phyloP scores from a whole-genome alignment of 768 basidiomycete species.

The Cantharellus anzutake region DNA sequence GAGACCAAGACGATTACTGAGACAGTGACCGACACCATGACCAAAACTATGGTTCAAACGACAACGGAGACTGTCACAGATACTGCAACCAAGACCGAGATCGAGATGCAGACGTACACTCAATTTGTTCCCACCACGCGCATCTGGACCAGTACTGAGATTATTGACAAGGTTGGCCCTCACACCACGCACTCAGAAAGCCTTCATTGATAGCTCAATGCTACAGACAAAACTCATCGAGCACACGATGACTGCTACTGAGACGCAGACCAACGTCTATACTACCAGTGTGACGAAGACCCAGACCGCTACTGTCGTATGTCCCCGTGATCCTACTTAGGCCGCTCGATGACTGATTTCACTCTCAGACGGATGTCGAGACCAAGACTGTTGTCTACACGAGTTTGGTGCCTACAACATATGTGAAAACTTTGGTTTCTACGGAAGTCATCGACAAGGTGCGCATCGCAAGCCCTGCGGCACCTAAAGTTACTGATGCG shows the following conservation, averaged over 20 bases:
- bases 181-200: background rate
- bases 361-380: conserved; percentile 13
- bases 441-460: conserved; percentile 35
- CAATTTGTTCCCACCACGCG: conserved; percentile 39
- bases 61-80: background rate
- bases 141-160: conserved; percentile 47
- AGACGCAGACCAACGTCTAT: conserved; percentile 30
- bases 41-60: conserved; percentile 16
- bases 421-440: conserved; percentile 32
- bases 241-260: conserved; percentile 42
- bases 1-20: conserved; percentile 15
- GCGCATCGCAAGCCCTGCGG: no score
- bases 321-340: conserved; percentile 18
- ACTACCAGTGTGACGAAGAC: conserved; percentile 29
- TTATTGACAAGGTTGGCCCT: conserved; percentile 24
- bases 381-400: conserved; percentile 17
- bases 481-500: no score
- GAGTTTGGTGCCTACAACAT: conserved; percentile 37
- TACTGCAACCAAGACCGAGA: conserved; percentile 8
- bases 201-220: background rate
- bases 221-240: conserved; percentile 30
- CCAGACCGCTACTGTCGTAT: conserved; percentile 12
- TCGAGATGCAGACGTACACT: background rate
- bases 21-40: conserved; percentile 18
- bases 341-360: background rate